These are phyloP conservation scores for Vitis rupestris DNA, from an alignment of 164 flowering plant genomes.

Conservation along the genomic window DNA sequence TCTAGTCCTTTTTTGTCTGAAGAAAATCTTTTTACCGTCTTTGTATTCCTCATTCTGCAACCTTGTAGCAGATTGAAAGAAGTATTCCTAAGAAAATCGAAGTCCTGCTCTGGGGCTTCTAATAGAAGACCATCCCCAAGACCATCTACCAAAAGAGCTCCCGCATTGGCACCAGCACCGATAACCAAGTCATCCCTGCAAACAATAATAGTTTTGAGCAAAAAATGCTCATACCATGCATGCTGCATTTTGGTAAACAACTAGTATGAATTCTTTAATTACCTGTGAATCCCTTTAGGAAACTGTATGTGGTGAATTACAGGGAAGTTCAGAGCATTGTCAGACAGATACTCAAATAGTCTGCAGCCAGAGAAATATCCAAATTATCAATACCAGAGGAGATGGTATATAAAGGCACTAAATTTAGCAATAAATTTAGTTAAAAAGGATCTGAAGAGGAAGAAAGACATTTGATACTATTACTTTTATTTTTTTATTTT, in stretches of 20 bases:
- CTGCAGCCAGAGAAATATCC: slow-evolving; percentile 38
- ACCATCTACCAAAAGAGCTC: slow-evolving; percentile 95
- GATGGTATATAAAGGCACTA: neutral
- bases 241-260: neutral
- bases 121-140: slow-evolving; percentile 89
- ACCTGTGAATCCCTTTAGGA: slow-evolving; percentile 75
- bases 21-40: slow-evolving; percentile 54
- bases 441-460: neutral
- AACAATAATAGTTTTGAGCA: slow-evolving; percentile 5
- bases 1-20: neutral
- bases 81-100: slow-evolving; percentile 84
- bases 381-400: slow-evolving; percentile 8
- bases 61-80: slow-evolving; percentile 97
- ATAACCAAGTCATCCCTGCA: slow-evolving; percentile 93
- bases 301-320: slow-evolving; percentile 91
- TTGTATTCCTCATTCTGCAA: slow-evolving; percentile 98
- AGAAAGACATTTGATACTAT: neutral
- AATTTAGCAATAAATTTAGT: neutral
- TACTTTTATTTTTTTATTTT: no score
- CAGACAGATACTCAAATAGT: slow-evolving; percentile 78
- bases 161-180: slow-evolving; percentile 82
- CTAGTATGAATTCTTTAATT: slow-evolving; percentile 4
- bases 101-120: slow-evolving; percentile 88
- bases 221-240: slow-evolving; percentile 4
- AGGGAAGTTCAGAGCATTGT: slow-evolving; percentile 69